phyloP scores from a whole-genome alignment of 192 early-diverging fungal species.

The Bifiguratus adelaidae region DNA sequence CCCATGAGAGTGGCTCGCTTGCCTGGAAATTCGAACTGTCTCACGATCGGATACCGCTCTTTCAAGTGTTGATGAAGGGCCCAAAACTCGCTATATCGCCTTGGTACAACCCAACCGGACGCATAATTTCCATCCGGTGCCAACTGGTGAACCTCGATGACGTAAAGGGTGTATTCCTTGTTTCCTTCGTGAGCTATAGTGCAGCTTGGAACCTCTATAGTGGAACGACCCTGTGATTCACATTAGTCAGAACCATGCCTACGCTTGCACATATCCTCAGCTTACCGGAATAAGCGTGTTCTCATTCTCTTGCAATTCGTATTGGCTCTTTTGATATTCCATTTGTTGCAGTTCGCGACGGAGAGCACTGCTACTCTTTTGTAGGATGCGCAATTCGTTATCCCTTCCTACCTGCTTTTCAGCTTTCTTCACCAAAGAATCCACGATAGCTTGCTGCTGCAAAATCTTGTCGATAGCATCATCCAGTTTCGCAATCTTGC shows the following conservation, averaged over 20 bases:
- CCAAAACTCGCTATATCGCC: conserved; percentile 82
- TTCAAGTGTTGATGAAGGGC: conserved; percentile 65
- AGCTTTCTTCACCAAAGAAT: conserved; percentile 51
- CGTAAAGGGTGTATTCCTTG: conserved; percentile 45
- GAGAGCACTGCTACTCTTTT: conserved; percentile 41
- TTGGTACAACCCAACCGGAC: conserved; percentile 65
- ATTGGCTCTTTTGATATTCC: conserved; percentile 51
- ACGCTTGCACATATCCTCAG: conserved; percentile 9
- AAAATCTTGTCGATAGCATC: conserved; percentile 39
- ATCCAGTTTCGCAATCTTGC: conserved; percentile 34
- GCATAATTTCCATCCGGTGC: conserved; percentile 32
- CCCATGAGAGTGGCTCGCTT: conserved; percentile 61
- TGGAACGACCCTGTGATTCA: conserved; percentile 27
- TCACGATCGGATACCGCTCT: conserved; percentile 41
- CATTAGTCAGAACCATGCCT: background rate
- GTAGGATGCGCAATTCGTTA: conserved; percentile 53
- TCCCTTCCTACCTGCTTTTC: conserved; percentile 28
- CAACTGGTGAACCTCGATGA: conserved; percentile 63
- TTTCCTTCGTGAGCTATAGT: conserved; percentile 37
- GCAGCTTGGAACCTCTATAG: conserved; percentile 31
- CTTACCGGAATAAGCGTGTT: conserved; percentile 45
- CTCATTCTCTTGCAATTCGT: conserved; percentile 42
- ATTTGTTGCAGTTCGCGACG: conserved; percentile 43
- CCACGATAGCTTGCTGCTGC: conserved; percentile 59
- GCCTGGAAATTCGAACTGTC: conserved; percentile 57